A percentile compares a stretch with the other conserved stretches of the same genome.
Evolutionary conservation across 1,284 basidiomycete genomes (phyloP).

Genomic region (Fomitopsis schrenkii): DNA sequence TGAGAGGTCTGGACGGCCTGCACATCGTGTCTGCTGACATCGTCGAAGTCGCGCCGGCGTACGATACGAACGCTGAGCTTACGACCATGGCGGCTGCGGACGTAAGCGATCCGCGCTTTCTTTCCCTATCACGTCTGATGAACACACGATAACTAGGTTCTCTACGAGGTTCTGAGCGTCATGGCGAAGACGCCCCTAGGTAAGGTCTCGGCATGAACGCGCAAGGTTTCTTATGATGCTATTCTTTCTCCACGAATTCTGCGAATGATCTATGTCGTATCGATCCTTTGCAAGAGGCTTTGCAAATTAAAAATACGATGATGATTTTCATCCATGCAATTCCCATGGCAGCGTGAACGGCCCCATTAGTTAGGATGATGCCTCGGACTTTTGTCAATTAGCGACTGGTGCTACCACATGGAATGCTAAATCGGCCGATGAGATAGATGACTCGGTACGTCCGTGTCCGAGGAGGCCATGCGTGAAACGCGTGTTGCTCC

Average conservation of each 20-base stretch:
- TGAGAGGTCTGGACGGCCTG: slow-evolving; percentile 70
- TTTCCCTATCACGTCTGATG: background rate
- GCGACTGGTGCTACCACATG: background rate
- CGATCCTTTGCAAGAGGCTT: background rate
- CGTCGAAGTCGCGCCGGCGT: slow-evolving; percentile 79
- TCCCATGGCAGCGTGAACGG: background rate
- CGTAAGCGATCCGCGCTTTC: slow-evolving; percentile 36
- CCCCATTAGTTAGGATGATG: too few relatives aligned
- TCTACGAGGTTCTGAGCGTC: slow-evolving; percentile 71
- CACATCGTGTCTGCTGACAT: slow-evolving; percentile 76
- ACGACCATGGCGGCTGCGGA: slow-evolving; percentile 81
- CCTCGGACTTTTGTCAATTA: background rate
- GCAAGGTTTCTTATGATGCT: background rate
- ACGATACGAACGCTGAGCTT: slow-evolving; percentile 75
- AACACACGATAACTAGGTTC: slow-evolving; percentile 37
- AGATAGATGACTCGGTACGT: background rate
- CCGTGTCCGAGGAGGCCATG: background rate
- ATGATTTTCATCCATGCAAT: background rate
- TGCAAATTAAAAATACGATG: background rate
- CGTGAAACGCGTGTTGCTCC: background rate
- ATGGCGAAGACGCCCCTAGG: slow-evolving; percentile 76
- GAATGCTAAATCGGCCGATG: background rate
- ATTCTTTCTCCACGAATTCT: background rate
- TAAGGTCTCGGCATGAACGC: slow-evolving; percentile 34
- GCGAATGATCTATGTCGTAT: background rate